Conservation (phyloP, 1,139 yeast species). For the Nakaseomyces delphensis region DNA sequence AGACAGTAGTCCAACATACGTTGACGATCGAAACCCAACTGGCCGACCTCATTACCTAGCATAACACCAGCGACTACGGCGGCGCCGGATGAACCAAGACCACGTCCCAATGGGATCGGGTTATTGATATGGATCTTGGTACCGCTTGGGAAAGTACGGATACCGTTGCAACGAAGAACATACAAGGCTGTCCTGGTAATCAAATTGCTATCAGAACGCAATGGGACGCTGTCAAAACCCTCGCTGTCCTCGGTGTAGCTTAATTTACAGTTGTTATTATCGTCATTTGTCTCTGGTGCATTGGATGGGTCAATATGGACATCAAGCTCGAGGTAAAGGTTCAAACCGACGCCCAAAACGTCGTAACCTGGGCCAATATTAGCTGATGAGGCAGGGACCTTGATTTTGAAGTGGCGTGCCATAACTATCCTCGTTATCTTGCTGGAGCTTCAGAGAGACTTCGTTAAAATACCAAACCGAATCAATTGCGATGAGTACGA, state of each 20-base stretch:
- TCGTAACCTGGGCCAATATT: slow-evolving; percentile 98
- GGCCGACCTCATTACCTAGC: slow-evolving; percentile 78
- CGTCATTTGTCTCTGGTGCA: slow-evolving; percentile 41
- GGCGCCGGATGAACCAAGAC: slow-evolving; percentile 96
- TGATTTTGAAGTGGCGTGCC: slow-evolving; percentile 45
- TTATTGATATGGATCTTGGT: slow-evolving; percentile 75
- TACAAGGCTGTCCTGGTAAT: slow-evolving; percentile 90
- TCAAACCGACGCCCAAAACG: slow-evolving; percentile 84
- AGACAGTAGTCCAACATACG: slow-evolving; percentile 89
- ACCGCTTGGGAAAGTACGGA: slow-evolving; percentile 69
- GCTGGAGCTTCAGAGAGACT: no score
- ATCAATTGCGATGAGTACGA: no score
- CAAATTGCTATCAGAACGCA: slow-evolving; percentile 65
- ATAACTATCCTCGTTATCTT: no score
- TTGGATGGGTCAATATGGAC: slow-evolving; percentile 52
- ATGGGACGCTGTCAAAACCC: slow-evolving; percentile 73
- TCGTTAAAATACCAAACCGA: no score
- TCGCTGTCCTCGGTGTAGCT: slow-evolving; percentile 62
- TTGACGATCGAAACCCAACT: slow-evolving; percentile 60
- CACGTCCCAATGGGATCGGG: slow-evolving; percentile 94
- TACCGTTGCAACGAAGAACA: slow-evolving; percentile 72
- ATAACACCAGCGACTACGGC: slow-evolving; percentile 98
- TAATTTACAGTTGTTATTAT: slow-evolving; percentile 61
- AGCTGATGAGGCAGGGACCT: slow-evolving; percentile 95
- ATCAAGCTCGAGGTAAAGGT: slow-evolving; percentile 58